Evolutionary conservation across 2,329 filamentous ascomycete species (phyloP), one percentile per base, ranked within the genome.

Genomic region (Drechslera avenae): DNA sequence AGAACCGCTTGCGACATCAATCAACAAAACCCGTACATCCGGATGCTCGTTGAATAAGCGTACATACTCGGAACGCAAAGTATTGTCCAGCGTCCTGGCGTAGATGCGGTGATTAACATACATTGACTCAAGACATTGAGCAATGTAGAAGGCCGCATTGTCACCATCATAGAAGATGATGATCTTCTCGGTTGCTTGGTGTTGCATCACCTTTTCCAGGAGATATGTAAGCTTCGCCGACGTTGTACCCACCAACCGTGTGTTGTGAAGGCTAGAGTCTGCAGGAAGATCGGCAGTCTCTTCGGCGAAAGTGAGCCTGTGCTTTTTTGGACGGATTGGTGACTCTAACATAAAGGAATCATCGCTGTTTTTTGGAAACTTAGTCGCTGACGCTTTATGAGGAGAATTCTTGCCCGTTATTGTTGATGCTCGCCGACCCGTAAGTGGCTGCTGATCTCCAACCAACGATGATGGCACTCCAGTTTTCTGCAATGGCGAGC

Each of bases 151-250:
- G 1, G 91, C 92, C 2, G 89, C 82, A 61, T 96, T 93, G 53
- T 94, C 88, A 26, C 89, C 88, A 54, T 96, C 91, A 69, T 96
- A 97, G 71, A 97, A 97, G 8, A 97, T 83, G 44, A 97, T 84
- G 3, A 95, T 94, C 72, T 97, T 96, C 64, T 96, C 91, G 0
- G 81, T 75, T 1, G 79, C 73, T 45, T 94, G 84, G 54, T 92
- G 79, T 44, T 82, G 78, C 4, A 86, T 72, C 10, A 97, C 85
- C 26, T 84, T 81, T 46, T 91, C 87, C 14, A 96, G 76, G 5
- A 97, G 78, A 64, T 97, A 96, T 2, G 89, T 92, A 2, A 97
- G 79, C 72, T 97, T 97, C 0, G 89, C 86, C 0, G 92, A 97
- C 0, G 86, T 84, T 0, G 92, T 96, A 3, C 90, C 91, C n/a